Base-by-base conservation (phyloP, 768 basidiomycete genomes). In the Tubosaeta sp. region DNA sequence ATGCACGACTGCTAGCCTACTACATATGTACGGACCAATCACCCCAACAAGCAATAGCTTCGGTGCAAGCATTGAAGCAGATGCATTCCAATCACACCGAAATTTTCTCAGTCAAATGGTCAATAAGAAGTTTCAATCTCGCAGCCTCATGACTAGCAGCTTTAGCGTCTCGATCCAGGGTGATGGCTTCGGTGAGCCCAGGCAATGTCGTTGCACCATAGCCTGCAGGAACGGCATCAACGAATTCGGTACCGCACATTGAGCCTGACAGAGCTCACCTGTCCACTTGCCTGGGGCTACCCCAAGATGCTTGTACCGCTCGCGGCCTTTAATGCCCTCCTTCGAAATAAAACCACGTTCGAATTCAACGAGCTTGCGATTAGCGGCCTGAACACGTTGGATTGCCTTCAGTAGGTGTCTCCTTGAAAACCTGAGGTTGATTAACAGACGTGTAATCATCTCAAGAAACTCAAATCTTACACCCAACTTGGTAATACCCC, bases 241-340 rank as follows among this genome's bases (percentile, higher is more conserved):
- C n/a, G 35, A 49, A 26, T 37, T 29, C n/a, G 41, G 10, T 6
- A 44, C 14, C 7, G 4, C 19, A 35, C 43, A 4, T 35, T 26
- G 16, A 45, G 31, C 33, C 22, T 35, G 51, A 9, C 8, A 22
- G 17, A 31, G 64, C 78, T 60, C 59, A 88, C 88, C 87, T 34
- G 87, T 78, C 85, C 88, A 87, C 70, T 87, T 85, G 43, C 93
- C 93, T 29, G 94, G 93, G 13, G 93, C 92, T 43, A 94, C 89
- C 44, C 81, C 92, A n/a, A 94, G 76, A 68, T 94, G 87, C 59
- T 77, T 84, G 66, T 91, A 95, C 93, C 93, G 95, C 64, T 90
- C 85, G 35, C 90, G 78, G 48, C 84, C 83, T 59, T 84, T 84
- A 58, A 94, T 83, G 1, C 92, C 93, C 16, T 74, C 82, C 59